Conservation (phyloP, 306 rosid genomes). For the Sicyos edulis region DNA sequence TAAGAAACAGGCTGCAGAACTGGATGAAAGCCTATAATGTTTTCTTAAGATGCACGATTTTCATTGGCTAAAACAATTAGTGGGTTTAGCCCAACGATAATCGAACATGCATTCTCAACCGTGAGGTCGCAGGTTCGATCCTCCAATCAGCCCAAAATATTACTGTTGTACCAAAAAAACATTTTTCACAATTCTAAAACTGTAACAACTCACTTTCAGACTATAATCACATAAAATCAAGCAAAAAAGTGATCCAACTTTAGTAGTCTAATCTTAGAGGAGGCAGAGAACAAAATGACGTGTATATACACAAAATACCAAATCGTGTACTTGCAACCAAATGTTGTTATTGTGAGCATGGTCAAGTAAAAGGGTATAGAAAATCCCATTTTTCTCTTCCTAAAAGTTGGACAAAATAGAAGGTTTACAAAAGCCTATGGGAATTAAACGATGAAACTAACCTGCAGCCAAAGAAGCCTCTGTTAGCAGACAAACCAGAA, state of each 20-base stretch:
- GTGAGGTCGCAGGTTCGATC: too few species aligned
- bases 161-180: background rate
- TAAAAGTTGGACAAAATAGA: background rate
- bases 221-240: background rate
- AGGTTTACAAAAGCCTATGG: background rate
- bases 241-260: background rate
- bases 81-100: too few species aligned
- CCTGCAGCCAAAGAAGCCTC: slow-evolving; percentile 98
- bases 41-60: background rate
- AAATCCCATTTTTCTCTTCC: background rate
- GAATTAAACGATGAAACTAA: slow-evolving; percentile 24
- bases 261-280: background rate
- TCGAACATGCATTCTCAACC: too few species aligned
- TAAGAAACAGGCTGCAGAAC: background rate
- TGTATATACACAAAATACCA: slow-evolving; percentile 2
- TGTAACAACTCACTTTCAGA: background rate
- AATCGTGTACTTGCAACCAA: background rate
- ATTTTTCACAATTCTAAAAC: background rate
- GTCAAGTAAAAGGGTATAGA: background rate
- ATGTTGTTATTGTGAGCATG: background rate
- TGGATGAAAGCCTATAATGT: background rate
- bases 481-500: slow-evolving; percentile 87
- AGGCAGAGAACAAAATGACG: background rate
- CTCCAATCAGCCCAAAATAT: too few species aligned
- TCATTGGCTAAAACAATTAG: background rate